phyloP scores from a whole-genome alignment of 352 stramenopile species.

The Heterotrichella gracilis region DNA sequence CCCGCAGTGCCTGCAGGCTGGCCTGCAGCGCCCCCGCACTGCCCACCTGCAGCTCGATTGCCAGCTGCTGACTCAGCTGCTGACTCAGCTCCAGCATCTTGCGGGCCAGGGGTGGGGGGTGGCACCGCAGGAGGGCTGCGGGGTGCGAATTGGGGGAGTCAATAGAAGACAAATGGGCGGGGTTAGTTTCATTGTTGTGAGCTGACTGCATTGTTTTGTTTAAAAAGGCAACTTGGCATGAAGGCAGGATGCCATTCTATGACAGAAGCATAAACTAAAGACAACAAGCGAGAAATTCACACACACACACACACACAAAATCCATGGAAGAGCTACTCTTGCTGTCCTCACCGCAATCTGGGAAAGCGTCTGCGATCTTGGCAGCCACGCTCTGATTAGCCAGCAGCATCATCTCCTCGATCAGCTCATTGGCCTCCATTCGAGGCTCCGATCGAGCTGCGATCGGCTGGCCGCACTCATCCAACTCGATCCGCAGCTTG shows the following conservation, averaged over 20 bases:
- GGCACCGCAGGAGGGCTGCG: slow-evolving; percentile 55
- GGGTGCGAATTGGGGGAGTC: too few relatives aligned
- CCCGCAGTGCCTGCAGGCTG: not conserved
- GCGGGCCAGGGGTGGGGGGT: slow-evolving; percentile 32
- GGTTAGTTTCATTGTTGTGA: too few relatives aligned
- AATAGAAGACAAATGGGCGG: too few relatives aligned
- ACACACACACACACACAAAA: too few relatives aligned
- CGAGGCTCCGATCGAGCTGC: slow-evolving; percentile 49
- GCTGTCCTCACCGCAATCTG: too few relatives aligned
- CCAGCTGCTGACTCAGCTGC: slow-evolving; percentile 24
- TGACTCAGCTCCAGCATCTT: slow-evolving; percentile 13
- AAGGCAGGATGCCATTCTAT: too few relatives aligned
- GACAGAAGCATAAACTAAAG: too few relatives aligned
- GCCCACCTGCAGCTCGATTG: not conserved
- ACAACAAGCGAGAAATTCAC: too few relatives aligned
- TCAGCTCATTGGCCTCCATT: slow-evolving; percentile 58
- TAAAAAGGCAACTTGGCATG: too few relatives aligned
- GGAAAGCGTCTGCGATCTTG: slow-evolving; percentile 36
- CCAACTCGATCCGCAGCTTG: slow-evolving; percentile 64
- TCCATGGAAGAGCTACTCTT: too few relatives aligned
- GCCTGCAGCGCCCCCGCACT: slow-evolving; percentile 14
- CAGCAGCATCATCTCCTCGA: slow-evolving; percentile 93
- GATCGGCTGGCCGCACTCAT: slow-evolving; percentile 51
- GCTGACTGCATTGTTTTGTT: too few relatives aligned
- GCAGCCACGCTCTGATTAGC: slow-evolving; percentile 82